These are phyloP conservation scores for Blastobotrys persicus DNA, from an alignment of 1,139 yeast genomes.

Conservation along the genomic window DNA sequence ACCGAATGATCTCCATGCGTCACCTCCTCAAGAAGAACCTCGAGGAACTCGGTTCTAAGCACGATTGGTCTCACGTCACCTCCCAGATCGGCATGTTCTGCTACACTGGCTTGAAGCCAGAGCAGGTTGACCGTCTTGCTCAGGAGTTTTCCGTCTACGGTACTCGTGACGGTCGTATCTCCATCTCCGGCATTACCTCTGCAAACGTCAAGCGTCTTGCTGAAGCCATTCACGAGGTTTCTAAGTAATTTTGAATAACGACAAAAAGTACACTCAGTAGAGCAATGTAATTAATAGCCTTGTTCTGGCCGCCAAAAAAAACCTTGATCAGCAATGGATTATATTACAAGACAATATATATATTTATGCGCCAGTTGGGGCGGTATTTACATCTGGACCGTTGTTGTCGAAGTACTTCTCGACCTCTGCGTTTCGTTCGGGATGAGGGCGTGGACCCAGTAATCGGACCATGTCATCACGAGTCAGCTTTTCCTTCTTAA, in stretches of 20 bases:
- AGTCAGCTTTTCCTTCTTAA: slow-evolving; percentile 80
- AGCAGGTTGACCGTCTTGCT: slow-evolving; percentile 79
- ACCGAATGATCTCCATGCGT: slow-evolving; percentile 81
- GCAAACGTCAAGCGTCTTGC: slow-evolving; percentile 79
- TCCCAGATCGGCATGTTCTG: slow-evolving; percentile 96
- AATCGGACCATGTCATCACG: slow-evolving; percentile 86
- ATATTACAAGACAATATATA: slow-evolving; percentile 4
- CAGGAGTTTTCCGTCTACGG: slow-evolving; percentile 73
- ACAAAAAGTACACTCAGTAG: too few species aligned
- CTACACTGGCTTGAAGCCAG: slow-evolving; percentile 78
- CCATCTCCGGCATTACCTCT: slow-evolving; percentile 89
- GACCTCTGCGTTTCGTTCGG: slow-evolving; percentile 88
- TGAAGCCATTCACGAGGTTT: slow-evolving; percentile 57
- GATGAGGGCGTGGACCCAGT: slow-evolving; percentile 83
- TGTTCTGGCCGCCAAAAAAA: too few species aligned
- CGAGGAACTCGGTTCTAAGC: slow-evolving; percentile 70
- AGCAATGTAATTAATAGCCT: too few species aligned
- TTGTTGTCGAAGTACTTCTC: slow-evolving; percentile 59
- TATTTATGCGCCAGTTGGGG: slow-evolving; percentile 6
- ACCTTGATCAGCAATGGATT: too few species aligned
- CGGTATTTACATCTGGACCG: slow-evolving; percentile 20
- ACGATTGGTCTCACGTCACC: slow-evolving; percentile 91
- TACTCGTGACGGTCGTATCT: slow-evolving; percentile 76
- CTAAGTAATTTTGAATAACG: too few species aligned
- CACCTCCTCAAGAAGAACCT: slow-evolving; percentile 58